Evolutionary conservation across 2,329 filamentous ascomycete species (phyloP).

Genomic region (Mycosphaerelloides madeirae): DNA sequence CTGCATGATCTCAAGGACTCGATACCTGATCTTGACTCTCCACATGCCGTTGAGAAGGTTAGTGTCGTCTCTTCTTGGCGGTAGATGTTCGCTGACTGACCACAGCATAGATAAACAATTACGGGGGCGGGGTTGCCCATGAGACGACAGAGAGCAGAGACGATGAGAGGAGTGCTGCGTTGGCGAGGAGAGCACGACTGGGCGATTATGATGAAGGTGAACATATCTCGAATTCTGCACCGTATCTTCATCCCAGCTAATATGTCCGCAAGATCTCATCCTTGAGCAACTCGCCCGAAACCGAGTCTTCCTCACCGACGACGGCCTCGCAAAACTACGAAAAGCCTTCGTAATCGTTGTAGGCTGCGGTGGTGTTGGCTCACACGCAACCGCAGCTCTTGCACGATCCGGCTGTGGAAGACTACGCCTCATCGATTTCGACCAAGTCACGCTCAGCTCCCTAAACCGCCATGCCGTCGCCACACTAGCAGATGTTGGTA

Average conservation of each 20-base stretch:
- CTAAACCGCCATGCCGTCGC: constrained; percentile 95
- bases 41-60: constrained; percentile 51
- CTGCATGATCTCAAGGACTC: constrained; percentile 57
- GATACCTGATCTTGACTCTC: constrained; percentile 52
- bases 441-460: constrained; percentile 92
- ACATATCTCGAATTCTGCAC: too few relatives aligned
- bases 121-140: constrained; percentile 50
- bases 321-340: constrained; percentile 74
- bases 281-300: constrained; percentile 93
- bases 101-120: constrained; percentile 54
- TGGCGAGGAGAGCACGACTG: constrained; percentile 56
- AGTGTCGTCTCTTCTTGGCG: too few relatives aligned
- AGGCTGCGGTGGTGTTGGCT: constrained; percentile 90
- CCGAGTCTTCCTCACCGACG: constrained; percentile 79
- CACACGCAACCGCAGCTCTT: constrained; percentile 80
- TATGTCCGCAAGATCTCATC: constrained; percentile 63
- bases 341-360: constrained; percentile 82
- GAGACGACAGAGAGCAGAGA: constrained; percentile 43
- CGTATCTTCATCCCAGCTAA: constrained; percentile 3
- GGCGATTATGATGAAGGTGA: constrained; percentile 61
- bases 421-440: constrained; percentile 88
- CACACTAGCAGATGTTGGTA: constrained; percentile 88
- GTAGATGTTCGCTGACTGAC: constrained; percentile 37
- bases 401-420: constrained; percentile 84
- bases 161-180: constrained; percentile 54